phyloP scores from a whole-genome alignment of 2,329 filamentous ascomycete genomes.

The Alternaria sp. region DNA sequence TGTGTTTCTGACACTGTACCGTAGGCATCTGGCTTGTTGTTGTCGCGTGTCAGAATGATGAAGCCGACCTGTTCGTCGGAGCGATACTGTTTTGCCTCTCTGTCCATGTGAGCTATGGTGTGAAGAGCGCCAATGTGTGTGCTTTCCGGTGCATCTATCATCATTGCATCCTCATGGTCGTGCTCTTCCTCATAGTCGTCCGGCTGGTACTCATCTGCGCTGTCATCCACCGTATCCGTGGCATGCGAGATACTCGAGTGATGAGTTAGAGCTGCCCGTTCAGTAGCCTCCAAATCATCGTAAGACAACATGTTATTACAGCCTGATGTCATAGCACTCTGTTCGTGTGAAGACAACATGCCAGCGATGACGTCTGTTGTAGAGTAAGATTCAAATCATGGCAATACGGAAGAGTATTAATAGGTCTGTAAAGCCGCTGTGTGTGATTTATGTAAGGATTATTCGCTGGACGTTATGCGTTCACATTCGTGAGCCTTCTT shows the following conservation, averaged over 20 bases:
- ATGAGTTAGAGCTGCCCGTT: background rate
- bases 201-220: constrained; percentile 2
- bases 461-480: background rate
- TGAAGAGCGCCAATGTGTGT: background rate
- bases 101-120: background rate
- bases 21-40: constrained; percentile 19
- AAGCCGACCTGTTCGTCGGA: constrained; percentile 20
- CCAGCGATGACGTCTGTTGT: background rate
- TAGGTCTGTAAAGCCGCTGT: background rate
- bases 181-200: background rate
- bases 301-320: background rate
- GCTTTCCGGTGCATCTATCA: background rate
- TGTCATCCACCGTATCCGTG: background rate
- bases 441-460: background rate
- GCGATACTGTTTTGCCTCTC: background rate
- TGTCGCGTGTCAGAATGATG: constrained; percentile 23
- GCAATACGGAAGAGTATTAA: background rate
- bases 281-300: background rate
- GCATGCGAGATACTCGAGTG: background rate
- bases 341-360: background rate
- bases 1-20: constrained; percentile 17
- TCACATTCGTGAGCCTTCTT: background rate
- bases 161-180: background rate
- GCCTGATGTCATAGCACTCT: background rate
- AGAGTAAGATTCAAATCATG: background rate